Evolutionary conservation across 495 filamentous ascomycete genomes (phyloP), one percentile per base, ranked within the genome.

Genomic region (Tirmania nivea): DNA sequence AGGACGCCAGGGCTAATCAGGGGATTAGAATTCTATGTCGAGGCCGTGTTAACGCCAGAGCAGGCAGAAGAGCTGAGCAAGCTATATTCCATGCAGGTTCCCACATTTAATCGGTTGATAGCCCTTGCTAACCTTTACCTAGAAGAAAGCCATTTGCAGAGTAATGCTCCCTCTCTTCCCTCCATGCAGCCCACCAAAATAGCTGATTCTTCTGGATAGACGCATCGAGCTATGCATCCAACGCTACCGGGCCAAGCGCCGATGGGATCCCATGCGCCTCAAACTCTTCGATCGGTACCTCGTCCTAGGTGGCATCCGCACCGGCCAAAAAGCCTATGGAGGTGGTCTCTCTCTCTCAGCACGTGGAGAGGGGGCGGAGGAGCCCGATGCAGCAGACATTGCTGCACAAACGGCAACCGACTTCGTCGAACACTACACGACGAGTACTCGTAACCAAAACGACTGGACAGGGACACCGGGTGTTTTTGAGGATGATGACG

Each of bases 191-290:
- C 42, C 42, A 47, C 42, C 39, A 14, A 19, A 47, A 14, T 47
- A 14, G 42, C 42, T 47, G 10, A 47, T 19, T n/a, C 42, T 6
- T 31, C 1, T 47, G 19, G 19, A 5, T 35, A 83, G 79, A 48
- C 86, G 90, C 45, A 83, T 96, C 16, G 81, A 96, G 63, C 78
- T 77, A 55, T 90, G 84, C 39, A 80, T 96, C 35, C 80, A 86
- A 55, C 81, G 86, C 9, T 99, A 79, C 70, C 72, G 79, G 55
- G 70, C 73, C 45, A 80, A 77, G 39, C 83, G 87, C 21, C 86
- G 82, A 53, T 72, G 94, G 52, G 75, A 86, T 53, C 63, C 68
- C 10, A 65, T 72, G 3, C 75, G 77, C 52, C 67, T 73, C 20
- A 69, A 71, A 34, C 62, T 90, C 21, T 92, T 99, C 69, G 70